Conservation (phyloP, 169 alveolate species). For the Ichthyophthirius multifiliis region DNA sequence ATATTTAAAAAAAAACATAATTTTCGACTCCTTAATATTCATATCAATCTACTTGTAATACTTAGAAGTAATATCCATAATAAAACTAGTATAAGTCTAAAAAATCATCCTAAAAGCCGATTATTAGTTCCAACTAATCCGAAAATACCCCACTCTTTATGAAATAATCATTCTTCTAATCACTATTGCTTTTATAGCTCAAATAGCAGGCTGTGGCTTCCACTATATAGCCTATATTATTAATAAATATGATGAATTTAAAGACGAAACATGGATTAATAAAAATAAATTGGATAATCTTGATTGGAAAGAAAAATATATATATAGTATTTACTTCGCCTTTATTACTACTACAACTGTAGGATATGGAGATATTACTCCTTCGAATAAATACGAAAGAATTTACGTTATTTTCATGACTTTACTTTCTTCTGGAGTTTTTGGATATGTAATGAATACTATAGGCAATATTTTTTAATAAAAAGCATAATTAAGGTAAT, state of each 20-base stretch:
- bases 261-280: background rate
- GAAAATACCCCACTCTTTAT: background rate
- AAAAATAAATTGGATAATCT: background rate
- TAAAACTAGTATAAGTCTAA: no score
- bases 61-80: no score
- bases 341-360: constrained; percentile 5
- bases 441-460: constrained; percentile 1
- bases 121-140: background rate
- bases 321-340: background rate
- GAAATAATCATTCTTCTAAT: background rate
- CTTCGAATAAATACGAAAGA: background rate
- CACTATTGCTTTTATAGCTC: background rate
- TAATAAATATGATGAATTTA: background rate
- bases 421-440: background rate
- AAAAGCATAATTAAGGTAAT: background rate
- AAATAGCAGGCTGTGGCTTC: background rate
- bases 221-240: background rate
- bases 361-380: constrained; percentile 3
- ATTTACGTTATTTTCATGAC: constrained; percentile 6
- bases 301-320: background rate
- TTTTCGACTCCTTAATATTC: no score
- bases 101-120: background rate
- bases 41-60: no score
- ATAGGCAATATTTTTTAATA: background rate
- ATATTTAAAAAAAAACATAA: no score